phyloP scores from a whole-genome alignment of 108 stramenopile species.

The Nannochloropsis salina region DNA sequence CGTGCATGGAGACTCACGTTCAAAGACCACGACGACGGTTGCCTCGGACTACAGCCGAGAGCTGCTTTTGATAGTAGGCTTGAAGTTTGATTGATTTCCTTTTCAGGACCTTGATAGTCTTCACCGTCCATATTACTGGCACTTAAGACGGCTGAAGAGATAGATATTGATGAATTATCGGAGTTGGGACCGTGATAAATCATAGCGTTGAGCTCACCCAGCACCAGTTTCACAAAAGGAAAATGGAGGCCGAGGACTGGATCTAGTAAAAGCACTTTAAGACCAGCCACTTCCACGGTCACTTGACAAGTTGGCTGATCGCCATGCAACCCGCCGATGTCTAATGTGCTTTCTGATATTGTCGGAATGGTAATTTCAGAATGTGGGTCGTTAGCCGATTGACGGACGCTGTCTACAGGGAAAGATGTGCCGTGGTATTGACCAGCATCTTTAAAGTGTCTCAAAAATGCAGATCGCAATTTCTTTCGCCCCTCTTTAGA shows the following conservation, averaged over 20 bases:
- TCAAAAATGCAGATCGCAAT: neutral
- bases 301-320: neutral
- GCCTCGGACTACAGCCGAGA: neutral
- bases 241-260: neutral
- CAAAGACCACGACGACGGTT: neutral
- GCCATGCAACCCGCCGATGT: neutral
- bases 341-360: neutral
- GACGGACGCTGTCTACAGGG: neutral
- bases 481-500: neutral
- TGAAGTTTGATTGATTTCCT: neutral
- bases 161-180: neutral
- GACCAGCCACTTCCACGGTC: neutral
- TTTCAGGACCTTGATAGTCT: neutral
- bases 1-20: conserved; percentile 25
- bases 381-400: neutral
- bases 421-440: neutral
- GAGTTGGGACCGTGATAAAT: neutral
- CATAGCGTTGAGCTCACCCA: neutral
- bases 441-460: neutral
- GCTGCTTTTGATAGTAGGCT: neutral
- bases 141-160: neutral
- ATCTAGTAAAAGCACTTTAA: neutral
- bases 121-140: neutral
- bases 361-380: neutral
- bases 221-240: neutral